Evolutionary conservation across 129 eudicot species (phyloP).

Genomic region (Chrysanthemum seticuspe): DNA sequence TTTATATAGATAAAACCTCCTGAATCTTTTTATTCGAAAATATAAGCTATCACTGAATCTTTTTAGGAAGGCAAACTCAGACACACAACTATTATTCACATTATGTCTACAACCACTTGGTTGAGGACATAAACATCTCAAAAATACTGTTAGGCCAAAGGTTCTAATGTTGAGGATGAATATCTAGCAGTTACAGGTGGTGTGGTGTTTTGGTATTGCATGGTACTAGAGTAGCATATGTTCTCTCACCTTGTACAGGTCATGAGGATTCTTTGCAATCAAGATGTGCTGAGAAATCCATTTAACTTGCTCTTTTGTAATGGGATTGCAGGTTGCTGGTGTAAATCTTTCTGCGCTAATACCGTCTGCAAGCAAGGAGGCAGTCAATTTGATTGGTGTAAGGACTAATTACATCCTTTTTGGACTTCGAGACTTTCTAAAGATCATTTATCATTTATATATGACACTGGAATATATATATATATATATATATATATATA

Average conservation of each 20-base stretch:
- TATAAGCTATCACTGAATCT: no score
- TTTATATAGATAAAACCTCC: no score
- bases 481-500: no score
- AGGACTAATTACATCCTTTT: slow-evolving; percentile 19
- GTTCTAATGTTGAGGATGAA: neutral
- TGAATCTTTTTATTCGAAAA: no score
- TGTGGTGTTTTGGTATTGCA: neutral
- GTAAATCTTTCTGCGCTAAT: slow-evolving; percentile 58
- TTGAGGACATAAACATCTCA: no score
- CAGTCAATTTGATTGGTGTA: slow-evolving; percentile 62
- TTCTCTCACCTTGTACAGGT: no score
- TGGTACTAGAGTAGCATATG: no score
- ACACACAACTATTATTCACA: no score
- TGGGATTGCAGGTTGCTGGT: slow-evolving; percentile 58
- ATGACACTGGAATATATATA: neutral
- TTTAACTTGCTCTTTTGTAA: neutral
- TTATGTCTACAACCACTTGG: no score
- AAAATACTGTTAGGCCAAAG: no score
- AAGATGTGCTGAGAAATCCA: neutral
- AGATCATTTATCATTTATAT: neutral
- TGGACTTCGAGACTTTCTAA: slow-evolving; percentile 4
- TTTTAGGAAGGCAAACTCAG: no score
- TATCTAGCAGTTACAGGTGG: neutral
- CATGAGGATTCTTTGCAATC: neutral
- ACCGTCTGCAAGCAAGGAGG: slow-evolving; percentile 81